These are phyloP conservation scores for Exophiala alcalophila DNA, from an alignment of 2,329 filamentous ascomycete species.

Conservation along the genomic window DNA sequence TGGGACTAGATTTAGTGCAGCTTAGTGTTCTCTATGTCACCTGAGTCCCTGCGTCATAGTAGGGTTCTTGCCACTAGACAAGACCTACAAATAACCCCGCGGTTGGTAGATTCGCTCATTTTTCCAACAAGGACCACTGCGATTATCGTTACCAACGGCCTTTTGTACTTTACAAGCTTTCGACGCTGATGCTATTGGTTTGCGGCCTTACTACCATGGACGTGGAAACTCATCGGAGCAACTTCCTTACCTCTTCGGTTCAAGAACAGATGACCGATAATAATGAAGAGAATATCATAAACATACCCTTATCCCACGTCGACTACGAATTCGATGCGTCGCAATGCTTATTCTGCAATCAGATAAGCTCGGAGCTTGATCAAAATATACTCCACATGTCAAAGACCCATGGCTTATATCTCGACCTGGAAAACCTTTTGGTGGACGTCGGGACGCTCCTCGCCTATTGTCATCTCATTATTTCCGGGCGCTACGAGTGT, in stretches of 20 bases:
- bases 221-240: constrained; percentile 1
- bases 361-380: constrained; percentile 33
- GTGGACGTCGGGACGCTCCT: constrained; percentile 51
- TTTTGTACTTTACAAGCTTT: not conserved
- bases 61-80: no score
- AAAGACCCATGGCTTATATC: constrained; percentile 46
- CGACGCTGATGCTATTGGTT: constrained; percentile 11
- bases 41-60: no score
- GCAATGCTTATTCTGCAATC: constrained; percentile 47
- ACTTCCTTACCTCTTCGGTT: not conserved
- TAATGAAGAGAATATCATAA: constrained; percentile 7
- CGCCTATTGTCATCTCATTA: constrained; percentile 49
- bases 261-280: constrained; percentile 7
- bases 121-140: no score
- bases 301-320: constrained; percentile 8
- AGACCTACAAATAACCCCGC: no score
- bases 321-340: constrained; percentile 18
- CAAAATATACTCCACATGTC: constrained; percentile 50
- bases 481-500: constrained; percentile 51
- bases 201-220: constrained; percentile 9
- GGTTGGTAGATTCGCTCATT: no score
- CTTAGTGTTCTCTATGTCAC: no score
- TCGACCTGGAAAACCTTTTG: constrained; percentile 40
- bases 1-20: no score
- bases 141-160: no score